Evolutionary conservation across 2,329 filamentous ascomycete species (phyloP).

Genomic region (Zasmidium citrigriseum): DNA sequence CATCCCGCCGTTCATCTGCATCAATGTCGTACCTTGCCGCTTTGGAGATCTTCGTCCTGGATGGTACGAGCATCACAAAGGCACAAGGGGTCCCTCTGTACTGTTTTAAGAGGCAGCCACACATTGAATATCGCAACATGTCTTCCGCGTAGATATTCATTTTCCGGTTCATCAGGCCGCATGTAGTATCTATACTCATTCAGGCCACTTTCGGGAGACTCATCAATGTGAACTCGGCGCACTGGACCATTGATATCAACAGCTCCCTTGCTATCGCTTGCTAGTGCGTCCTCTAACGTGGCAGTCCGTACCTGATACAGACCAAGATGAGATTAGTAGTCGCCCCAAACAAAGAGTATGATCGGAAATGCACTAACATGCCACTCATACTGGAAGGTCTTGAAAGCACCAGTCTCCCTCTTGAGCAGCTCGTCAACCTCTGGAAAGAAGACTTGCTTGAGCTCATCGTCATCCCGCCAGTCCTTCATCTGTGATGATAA

Average conservation of each 20-base stretch:
- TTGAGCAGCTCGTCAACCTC: slow-evolving; percentile 16
- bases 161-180: slow-evolving; percentile 3
- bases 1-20: not conserved
- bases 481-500: slow-evolving; percentile 9
- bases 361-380: too few relatives aligned
- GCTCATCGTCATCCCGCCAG: slow-evolving; percentile 11
- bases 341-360: too few relatives aligned
- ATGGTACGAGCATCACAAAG: slow-evolving; percentile 17
- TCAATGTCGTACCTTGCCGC: slow-evolving; percentile 6
- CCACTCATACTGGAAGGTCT: slow-evolving; percentile 18
- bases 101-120: slow-evolving; percentile 19
- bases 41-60: slow-evolving; percentile 16
- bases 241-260: slow-evolving; percentile 22
- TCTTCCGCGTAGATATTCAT: slow-evolving; percentile 11
- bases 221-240: slow-evolving; percentile 20
- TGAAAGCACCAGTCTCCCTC: slow-evolving; percentile 13
- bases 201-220: slow-evolving; percentile 12
- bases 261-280: slow-evolving; percentile 11
- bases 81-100: slow-evolving; percentile 17
- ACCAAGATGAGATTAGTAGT: too few relatives aligned
- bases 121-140: slow-evolving; percentile 21
- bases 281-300: slow-evolving; percentile 16
- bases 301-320: too few relatives aligned
- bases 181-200: slow-evolving; percentile 15
- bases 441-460: slow-evolving; percentile 16